Evolutionary conservation across 495 filamentous ascomycete genomes (phyloP).

Genomic region (Penicillium egyptiacum): DNA sequence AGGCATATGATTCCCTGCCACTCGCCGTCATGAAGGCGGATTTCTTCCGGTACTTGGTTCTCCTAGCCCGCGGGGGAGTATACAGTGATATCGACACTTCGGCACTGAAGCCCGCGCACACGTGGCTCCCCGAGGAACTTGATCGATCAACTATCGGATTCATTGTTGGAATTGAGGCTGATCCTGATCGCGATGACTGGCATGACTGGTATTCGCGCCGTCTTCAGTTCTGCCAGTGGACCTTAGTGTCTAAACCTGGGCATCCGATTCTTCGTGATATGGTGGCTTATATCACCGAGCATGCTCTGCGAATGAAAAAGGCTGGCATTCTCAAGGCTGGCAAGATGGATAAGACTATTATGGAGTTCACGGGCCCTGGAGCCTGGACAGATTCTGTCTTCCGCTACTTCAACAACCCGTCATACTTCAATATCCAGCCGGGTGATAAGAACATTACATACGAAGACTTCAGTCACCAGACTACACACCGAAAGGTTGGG

Average conservation of each 20-base stretch:
- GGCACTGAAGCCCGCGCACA: slow-evolving; percentile 75
- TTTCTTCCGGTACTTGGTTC: slow-evolving; percentile 95
- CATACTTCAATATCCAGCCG: slow-evolving; percentile 82
- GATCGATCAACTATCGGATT: slow-evolving; percentile 76
- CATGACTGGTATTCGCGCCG: slow-evolving; percentile 91
- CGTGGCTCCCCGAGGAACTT: slow-evolving; percentile 82
- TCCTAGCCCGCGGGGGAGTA: slow-evolving; percentile 90
- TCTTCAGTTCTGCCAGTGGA: slow-evolving; percentile 99
- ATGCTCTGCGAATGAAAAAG: slow-evolving; percentile 74
- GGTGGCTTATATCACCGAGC: slow-evolving; percentile 78
- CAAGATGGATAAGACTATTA: slow-evolving; percentile 73
- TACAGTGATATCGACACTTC: slow-evolving; percentile 96
- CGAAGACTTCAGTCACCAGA: slow-evolving; percentile 86
- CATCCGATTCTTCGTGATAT: slow-evolving; percentile 89
- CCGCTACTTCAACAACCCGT: slow-evolving; percentile 85
- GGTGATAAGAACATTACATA: slow-evolving; percentile 71
- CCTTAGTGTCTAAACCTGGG: slow-evolving; percentile 91
- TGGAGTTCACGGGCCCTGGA: slow-evolving; percentile 94
- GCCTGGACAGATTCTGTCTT: slow-evolving; percentile 95
- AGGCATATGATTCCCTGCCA: slow-evolving; percentile 84
- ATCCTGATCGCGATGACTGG: slow-evolving; percentile 92
- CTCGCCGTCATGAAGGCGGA: slow-evolving; percentile 91
- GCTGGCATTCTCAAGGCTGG: slow-evolving; percentile 62
- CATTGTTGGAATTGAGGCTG: slow-evolving; percentile 92
- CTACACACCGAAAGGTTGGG: slow-evolving; percentile 76